Conservation (phyloP, 306 rosid genomes). For the Castanea sativa region DNA sequence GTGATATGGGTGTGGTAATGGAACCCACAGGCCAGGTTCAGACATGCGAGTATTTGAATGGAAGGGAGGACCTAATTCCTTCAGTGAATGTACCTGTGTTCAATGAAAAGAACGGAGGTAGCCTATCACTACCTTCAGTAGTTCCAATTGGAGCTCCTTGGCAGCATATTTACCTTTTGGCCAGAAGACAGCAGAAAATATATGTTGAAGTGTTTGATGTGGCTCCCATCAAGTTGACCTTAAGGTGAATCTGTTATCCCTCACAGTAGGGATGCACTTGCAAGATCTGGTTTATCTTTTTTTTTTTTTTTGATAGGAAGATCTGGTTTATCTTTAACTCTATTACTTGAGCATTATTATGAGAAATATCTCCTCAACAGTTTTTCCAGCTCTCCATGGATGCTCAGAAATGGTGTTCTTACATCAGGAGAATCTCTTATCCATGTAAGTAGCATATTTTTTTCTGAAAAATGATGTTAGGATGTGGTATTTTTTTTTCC, state of each 20-base stretch:
- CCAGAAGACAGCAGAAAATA: conserved; percentile 86
- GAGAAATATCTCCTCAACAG: conserved; percentile 43
- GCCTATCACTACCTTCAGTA: conserved; percentile 53
- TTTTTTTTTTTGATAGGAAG: neutral
- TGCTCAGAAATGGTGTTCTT: conserved; percentile 68
- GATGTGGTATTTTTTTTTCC: neutral
- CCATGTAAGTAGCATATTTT: conserved; percentile 52
- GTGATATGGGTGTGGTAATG: conserved; percentile 30
- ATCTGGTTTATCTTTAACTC: conserved; percentile 9
- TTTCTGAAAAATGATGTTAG: neutral
- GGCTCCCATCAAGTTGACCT: conserved; percentile 75
- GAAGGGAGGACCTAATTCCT: conserved; percentile 35
- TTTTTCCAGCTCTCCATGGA: conserved; percentile 95
- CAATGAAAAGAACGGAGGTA: conserved; percentile 32
- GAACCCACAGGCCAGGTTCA: conserved; percentile 39
- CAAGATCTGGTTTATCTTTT: neutral
- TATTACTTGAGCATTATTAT: conserved; percentile 17
- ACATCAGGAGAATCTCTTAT: conserved; percentile 72
- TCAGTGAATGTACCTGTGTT: conserved; percentile 31
- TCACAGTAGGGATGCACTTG: conserved; percentile 10
- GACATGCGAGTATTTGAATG: conserved; percentile 32
- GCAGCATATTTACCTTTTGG: conserved; percentile 87
- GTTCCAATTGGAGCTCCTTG: conserved; percentile 97
- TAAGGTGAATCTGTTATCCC: conserved; percentile 50
- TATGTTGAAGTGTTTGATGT: conserved; percentile 83